These are phyloP conservation scores for Takashimella tepidaria DNA, from an alignment of 1,284 basidiomycete species.

Conservation along the genomic window DNA sequence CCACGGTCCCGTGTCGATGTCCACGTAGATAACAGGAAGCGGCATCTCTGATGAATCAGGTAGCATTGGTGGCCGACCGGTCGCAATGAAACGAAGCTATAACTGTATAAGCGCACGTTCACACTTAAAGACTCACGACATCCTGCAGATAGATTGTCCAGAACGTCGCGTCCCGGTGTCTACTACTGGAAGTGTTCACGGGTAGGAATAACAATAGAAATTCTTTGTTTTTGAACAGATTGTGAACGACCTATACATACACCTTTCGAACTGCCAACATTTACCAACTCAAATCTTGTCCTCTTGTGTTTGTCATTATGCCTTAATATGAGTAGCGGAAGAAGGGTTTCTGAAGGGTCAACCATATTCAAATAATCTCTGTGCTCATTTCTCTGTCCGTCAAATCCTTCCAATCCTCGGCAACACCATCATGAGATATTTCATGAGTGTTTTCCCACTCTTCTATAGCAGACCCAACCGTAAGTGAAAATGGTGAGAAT, in stretches of 20 bases:
- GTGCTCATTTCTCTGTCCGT: conserved; percentile 17
- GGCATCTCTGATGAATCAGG: not conserved
- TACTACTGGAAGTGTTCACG: conserved; percentile 14
- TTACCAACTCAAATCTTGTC: conserved; percentile 7
- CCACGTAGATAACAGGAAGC: conserved; percentile 10
- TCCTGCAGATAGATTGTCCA: conserved; percentile 22
- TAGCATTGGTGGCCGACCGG: conserved; percentile 19
- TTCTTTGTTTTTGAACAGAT: no score
- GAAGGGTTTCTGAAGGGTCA: not conserved
- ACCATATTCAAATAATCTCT: no score
- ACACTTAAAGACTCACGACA: conserved; percentile 3
- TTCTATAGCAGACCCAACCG: conserved; percentile 16
- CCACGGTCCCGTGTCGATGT: conserved; percentile 10
- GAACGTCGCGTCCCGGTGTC: conserved; percentile 16
- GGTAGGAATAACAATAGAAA: not conserved
- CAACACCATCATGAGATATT: conserved; percentile 3
- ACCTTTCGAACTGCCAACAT: no score
- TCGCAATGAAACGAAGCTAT: conserved; percentile 19
- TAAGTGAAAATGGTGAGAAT: conserved; percentile 15
- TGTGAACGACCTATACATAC: no score
- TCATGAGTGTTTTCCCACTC: conserved; percentile 6
- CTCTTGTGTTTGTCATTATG: not conserved
- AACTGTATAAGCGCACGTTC: not conserved
- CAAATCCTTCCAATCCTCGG: conserved; percentile 23
- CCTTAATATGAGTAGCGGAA: not conserved